These are phyloP conservation scores for Paxillus rubicundulus DNA, from an alignment of 768 basidiomycete species.

Conservation along the genomic window DNA sequence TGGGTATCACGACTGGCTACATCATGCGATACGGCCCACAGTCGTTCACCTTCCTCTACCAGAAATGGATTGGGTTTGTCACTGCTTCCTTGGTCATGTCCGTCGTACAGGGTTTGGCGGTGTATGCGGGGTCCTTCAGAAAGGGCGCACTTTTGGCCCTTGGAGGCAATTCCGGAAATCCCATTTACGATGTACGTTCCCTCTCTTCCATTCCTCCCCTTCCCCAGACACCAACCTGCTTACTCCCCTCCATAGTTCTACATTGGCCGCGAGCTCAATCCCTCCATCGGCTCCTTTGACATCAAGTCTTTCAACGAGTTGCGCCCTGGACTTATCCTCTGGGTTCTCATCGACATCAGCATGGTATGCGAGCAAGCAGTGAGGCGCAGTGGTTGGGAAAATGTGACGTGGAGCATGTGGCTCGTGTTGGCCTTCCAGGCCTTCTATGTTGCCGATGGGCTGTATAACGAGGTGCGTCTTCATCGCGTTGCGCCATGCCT, in stretches of 20 bases:
- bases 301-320: slow-evolving; percentile 56
- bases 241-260: slow-evolving; percentile 58
- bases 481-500: slow-evolving; percentile 9
- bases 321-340: slow-evolving; percentile 73
- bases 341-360: slow-evolving; percentile 86
- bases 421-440: slow-evolving; percentile 82
- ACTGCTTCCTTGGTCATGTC: slow-evolving; percentile 84
- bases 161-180: slow-evolving; percentile 88
- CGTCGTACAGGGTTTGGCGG: slow-evolving; percentile 64
- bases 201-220: neutral
- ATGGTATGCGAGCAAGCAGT: slow-evolving; percentile 89
- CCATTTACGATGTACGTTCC: slow-evolving; percentile 81
- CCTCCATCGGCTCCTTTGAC: slow-evolving; percentile 73
- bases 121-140: slow-evolving; percentile 71
- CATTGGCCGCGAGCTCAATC: slow-evolving; percentile 94
- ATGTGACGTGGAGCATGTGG: slow-evolving; percentile 88
- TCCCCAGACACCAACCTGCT: neutral
- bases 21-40: slow-evolving; percentile 74
- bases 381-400: slow-evolving; percentile 60
- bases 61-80: slow-evolving; percentile 87
- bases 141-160: slow-evolving; percentile 73
- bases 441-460: slow-evolving; percentile 80
- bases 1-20: slow-evolving; percentile 68
- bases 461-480: slow-evolving; percentile 82
- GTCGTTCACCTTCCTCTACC: slow-evolving; percentile 86